Evolutionary conservation across 208 protist species (phyloP), one percentile per base, ranked within the genome.

Genomic region (Trypanosoma avium): DNA sequence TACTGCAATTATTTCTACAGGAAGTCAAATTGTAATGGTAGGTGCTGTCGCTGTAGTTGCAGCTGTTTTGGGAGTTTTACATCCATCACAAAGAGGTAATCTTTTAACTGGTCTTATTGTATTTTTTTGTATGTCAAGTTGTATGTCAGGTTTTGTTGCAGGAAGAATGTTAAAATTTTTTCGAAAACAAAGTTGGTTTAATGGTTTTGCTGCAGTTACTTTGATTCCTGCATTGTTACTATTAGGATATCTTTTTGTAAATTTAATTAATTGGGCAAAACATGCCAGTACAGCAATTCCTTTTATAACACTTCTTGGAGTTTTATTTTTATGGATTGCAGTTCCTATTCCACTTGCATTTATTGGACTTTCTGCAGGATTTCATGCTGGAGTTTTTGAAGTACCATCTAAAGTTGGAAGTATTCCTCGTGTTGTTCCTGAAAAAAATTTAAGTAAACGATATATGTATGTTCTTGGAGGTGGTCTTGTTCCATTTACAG

Each of bases 401-500:
- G 54, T 79, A 22, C 94, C 94, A 24, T 65, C 89, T 2, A 73
- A 82, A 33, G 86, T 95, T 42, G 98, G 97, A 63, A 89, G 84
- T 61, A 99, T 99, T 24, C 97, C 97, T 7, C 86, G 98, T 42
- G 80, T 98, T 59, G 91, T 99, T 27, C 94, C 95, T 19, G 58
- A 70, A 15, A 79, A 96, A 69, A 59, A 57, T 29, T 17, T 54
- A 8, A 49, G 36, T 6, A 45, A 64, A 27, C 93, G 86, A 80
- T 78, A 73, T 24, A 12, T 69, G 29, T 38, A 79, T 24, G 15
- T 64, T 17, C 7, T 63, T 15, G 42, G 22, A 57, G 59, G 24
- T 19, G 87, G 86, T 75, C 58, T 99, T 12, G 79, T 99, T 7
- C 97, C 98, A 15, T 99, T 99, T 70, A 88, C 88, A 43, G 98